phyloP scores from a whole-genome alignment of 495 filamentous ascomycete species.

The Durotheca rogersii region DNA sequence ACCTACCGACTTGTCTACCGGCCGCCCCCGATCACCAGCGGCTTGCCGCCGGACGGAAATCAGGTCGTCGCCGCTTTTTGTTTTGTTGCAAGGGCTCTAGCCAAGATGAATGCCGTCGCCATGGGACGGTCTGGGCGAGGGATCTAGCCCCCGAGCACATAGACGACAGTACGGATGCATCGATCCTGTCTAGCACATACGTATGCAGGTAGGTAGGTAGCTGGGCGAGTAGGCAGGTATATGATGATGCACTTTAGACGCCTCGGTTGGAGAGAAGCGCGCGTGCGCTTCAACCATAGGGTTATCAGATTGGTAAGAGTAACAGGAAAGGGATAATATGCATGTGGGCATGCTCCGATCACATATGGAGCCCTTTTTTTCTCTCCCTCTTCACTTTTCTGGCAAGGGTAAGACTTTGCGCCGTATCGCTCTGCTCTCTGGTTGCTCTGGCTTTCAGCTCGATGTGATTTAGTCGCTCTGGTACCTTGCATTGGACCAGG shows the following conservation, averaged over 20 bases:
- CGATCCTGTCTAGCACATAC: background rate
- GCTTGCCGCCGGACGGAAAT: background rate
- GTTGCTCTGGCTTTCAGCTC: constrained; percentile 17
- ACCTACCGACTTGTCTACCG: too few species aligned
- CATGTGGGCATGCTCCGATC: constrained; percentile 2
- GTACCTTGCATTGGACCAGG: constrained; percentile 28
- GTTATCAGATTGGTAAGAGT: background rate
- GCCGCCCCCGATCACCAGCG: too few species aligned
- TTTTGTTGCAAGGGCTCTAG: too few species aligned
- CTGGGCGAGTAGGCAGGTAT: background rate
- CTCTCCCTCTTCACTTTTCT: constrained; percentile 10
- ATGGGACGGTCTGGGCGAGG: background rate
- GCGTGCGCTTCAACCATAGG: background rate
- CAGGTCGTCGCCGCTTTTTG: too few species aligned
- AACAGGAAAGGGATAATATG: constrained; percentile 4
- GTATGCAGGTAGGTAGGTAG: too few species aligned
- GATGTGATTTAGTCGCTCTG: constrained; percentile 21
- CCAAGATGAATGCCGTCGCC: too few species aligned
- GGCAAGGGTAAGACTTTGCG: constrained; percentile 26
- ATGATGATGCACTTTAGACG: background rate
- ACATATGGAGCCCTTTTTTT: constrained; percentile 6
- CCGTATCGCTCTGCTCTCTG: constrained; percentile 22
- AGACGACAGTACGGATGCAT: background rate
- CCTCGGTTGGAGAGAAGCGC: background rate
- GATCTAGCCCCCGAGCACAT: background rate